Conservation (phyloP, 768 basidiomycete species). For the Agrocybe praecox region DNA sequence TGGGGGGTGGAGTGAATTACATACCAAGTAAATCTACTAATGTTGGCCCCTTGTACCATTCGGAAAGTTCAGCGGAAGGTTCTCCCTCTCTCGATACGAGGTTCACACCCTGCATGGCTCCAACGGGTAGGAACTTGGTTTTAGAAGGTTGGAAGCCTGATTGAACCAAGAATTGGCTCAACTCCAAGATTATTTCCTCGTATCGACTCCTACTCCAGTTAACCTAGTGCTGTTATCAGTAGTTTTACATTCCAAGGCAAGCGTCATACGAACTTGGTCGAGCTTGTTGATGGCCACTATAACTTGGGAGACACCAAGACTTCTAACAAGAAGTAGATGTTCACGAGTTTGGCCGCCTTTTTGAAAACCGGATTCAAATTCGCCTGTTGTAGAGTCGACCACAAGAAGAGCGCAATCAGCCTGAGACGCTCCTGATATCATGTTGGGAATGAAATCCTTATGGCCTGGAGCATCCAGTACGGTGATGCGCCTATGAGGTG, state of each 20-base stretch:
- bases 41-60: conserved; percentile 89
- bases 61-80: conserved; percentile 46
- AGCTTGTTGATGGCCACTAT: conserved; percentile 95
- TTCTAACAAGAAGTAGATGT: conserved; percentile 88
- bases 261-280: conserved; percentile 61
- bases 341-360: conserved; percentile 95
- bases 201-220: conserved; percentile 83
- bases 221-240: conserved; percentile 55
- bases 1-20: background rate
- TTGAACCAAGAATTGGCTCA: conserved; percentile 83
- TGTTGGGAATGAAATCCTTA: conserved; percentile 97
- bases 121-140: conserved; percentile 85
- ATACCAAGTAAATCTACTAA: conserved; percentile 83
- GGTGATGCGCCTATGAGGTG: conserved; percentile 77
- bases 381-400: conserved; percentile 86
- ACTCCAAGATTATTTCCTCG: conserved; percentile 74
- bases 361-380: conserved; percentile 96
- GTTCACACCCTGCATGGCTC: conserved; percentile 90
- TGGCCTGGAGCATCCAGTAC: conserved; percentile 98
- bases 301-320: conserved; percentile 89
- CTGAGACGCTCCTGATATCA: conserved; percentile 98
- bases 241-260: background rate
- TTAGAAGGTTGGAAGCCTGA: conserved; percentile 85
- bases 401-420: conserved; percentile 95
- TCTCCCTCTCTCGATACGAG: conserved; percentile 55